Conservation (phyloP, 768 basidiomycete genomes). For the Suillus hirtellus region DNA sequence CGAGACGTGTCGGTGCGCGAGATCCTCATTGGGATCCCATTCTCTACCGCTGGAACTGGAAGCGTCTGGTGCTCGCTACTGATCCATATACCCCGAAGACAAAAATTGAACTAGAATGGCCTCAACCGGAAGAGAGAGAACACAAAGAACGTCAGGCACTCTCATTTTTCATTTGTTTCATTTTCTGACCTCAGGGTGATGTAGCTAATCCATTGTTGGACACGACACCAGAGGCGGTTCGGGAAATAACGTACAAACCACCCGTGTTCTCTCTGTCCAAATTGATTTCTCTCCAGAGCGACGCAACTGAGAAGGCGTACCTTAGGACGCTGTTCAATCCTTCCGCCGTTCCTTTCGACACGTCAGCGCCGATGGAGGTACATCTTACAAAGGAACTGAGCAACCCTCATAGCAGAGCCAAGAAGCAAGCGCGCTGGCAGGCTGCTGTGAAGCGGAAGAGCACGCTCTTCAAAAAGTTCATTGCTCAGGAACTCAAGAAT, state of each 20-base stretch:
- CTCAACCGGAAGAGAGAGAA: slow-evolving; percentile 44
- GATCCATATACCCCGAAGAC: slow-evolving; percentile 53
- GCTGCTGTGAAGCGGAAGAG: slow-evolving; percentile 48
- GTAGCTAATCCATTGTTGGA: slow-evolving; percentile 53
- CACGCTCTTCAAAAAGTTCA: slow-evolving; percentile 51
- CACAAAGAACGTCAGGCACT: slow-evolving; percentile 32
- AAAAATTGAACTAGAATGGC: slow-evolving; percentile 69
- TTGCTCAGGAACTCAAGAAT: slow-evolving; percentile 53
- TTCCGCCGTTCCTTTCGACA: slow-evolving; percentile 44
- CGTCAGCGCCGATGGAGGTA: slow-evolving; percentile 61
- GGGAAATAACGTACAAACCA: slow-evolving; percentile 69
- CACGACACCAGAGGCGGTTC: slow-evolving; percentile 59
- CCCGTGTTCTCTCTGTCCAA: slow-evolving; percentile 49
- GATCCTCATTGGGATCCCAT: slow-evolving; percentile 58
- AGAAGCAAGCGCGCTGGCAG: slow-evolving; percentile 80
- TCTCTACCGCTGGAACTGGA: slow-evolving; percentile 66
- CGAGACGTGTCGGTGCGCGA: slow-evolving; percentile 65
- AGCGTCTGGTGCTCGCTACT: slow-evolving; percentile 67
- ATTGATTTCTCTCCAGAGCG: slow-evolving; percentile 38
- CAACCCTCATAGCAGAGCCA: slow-evolving; percentile 81
- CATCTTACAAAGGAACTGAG: slow-evolving; percentile 69
- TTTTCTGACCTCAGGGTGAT: not conserved
- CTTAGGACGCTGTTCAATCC: slow-evolving; percentile 53
- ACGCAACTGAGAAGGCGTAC: slow-evolving; percentile 55
- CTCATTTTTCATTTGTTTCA: not conserved